Evolutionary conservation across 2,329 filamentous ascomycete genomes (phyloP).

Genomic region (Xylaria digitata): DNA sequence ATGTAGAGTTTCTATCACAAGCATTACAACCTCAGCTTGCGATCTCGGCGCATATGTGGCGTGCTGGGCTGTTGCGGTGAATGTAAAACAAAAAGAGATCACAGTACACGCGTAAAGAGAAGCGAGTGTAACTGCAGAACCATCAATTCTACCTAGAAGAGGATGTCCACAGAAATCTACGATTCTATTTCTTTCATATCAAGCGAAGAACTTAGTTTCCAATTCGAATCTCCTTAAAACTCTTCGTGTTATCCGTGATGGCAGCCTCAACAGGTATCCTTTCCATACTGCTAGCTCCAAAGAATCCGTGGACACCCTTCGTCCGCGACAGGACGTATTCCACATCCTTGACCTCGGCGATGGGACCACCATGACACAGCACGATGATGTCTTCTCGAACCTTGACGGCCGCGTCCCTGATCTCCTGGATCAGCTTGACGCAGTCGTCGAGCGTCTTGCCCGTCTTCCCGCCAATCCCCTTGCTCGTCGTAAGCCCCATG

Average conservation of each 20-base stretch:
- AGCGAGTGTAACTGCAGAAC: no score
- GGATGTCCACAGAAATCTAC: background rate
- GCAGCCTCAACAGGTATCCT: slow-evolving; percentile 74
- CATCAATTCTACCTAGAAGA: background rate
- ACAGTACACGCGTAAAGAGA: no score
- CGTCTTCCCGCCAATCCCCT: slow-evolving; percentile 71
- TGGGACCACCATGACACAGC: slow-evolving; percentile 77
- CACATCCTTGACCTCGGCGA: slow-evolving; percentile 72
- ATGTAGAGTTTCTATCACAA: no score
- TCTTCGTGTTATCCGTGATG: slow-evolving; percentile 61
- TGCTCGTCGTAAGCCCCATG: slow-evolving; percentile 74
- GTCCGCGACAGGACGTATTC: slow-evolving; percentile 70
- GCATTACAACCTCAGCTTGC: no score
- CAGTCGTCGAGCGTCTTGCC: slow-evolving; percentile 73
- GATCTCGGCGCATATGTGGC: no score
- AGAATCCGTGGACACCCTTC: slow-evolving; percentile 76
- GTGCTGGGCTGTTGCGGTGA: no score
- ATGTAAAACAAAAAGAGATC: no score
- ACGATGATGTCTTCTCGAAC: slow-evolving; percentile 71
- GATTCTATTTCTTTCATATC: background rate
- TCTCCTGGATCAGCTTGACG: slow-evolving; percentile 70
- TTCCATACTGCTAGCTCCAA: slow-evolving; percentile 77
- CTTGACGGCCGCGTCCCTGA: slow-evolving; percentile 68
- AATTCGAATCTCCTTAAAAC: slow-evolving; percentile 49
- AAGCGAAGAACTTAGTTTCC: background rate